Conservation (phyloP, 106 monocot genomes). For the Phalaenopsis equestris region DNA sequence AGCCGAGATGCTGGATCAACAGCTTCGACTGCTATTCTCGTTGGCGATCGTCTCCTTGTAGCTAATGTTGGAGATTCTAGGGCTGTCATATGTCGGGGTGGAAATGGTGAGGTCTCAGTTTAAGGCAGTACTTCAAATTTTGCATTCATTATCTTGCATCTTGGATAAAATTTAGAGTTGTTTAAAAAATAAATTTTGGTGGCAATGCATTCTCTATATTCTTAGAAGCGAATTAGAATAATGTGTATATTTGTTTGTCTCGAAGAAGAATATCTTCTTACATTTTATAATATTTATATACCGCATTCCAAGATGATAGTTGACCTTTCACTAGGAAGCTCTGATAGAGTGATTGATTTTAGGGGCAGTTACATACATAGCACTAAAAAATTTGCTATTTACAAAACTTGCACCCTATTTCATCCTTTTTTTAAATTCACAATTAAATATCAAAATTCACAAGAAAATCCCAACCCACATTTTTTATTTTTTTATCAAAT, state of each 20-base stretch:
- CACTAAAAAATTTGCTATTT: too few relatives aligned
- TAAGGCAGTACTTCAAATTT: background rate
- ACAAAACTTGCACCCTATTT: too few relatives aligned
- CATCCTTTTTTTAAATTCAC: too few relatives aligned
- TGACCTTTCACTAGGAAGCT: background rate
- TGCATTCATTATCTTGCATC: background rate
- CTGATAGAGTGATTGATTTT: background rate
- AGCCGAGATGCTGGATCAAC: constrained; percentile 60
- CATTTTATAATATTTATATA: background rate
- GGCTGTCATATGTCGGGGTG: constrained; percentile 54
- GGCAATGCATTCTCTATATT: background rate
- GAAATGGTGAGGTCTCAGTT: constrained; percentile 25
- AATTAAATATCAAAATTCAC: too few relatives aligned
- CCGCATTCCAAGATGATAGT: background rate
- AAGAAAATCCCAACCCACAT: too few relatives aligned
- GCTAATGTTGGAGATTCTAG: constrained; percentile 74
- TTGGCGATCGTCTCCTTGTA: constrained; percentile 49
- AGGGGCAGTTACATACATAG: too few relatives aligned
- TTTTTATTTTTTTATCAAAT: too few relatives aligned
- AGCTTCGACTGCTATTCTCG: constrained; percentile 67
- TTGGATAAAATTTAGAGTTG: background rate
- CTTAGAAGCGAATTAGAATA: background rate
- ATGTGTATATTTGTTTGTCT: background rate
- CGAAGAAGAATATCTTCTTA: background rate
- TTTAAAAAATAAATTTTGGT: too few relatives aligned